Percentiles rank a stretch among this genome's conserved stretches.
Evolutionary conservation across 441 rosid genomes (phyloP).

Genomic region (Syzygium malaccense): DNA sequence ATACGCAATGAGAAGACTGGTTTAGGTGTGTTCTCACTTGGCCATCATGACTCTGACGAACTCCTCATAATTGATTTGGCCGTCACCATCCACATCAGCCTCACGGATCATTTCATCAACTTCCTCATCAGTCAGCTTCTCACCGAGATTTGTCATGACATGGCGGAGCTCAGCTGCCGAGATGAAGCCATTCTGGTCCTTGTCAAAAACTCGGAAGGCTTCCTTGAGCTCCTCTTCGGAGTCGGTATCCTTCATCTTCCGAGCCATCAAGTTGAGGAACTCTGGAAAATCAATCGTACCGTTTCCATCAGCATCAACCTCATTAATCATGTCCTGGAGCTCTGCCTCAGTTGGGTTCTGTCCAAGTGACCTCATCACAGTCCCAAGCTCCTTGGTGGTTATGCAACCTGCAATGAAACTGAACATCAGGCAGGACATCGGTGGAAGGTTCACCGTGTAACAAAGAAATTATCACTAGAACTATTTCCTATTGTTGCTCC

Average conservation of each 20-base stretch:
- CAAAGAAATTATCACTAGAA: not conserved
- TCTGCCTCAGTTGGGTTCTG: conserved; percentile 73
- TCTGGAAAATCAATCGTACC: conserved; percentile 59
- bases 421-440: not conserved
- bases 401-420: conserved; percentile 31
- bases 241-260: conserved; percentile 51
- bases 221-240: conserved; percentile 48
- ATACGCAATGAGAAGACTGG: conserved; percentile 9
- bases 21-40: conserved; percentile 26
- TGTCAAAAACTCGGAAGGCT: conserved; percentile 43
- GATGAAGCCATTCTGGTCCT: conserved; percentile 44
- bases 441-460: not conserved
- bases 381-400: conserved; percentile 62
- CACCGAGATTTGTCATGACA: conserved; percentile 46
- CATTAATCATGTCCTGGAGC: conserved; percentile 62
- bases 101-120: conserved; percentile 49
- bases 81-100: conserved; percentile 50
- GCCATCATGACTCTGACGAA: conserved; percentile 49
- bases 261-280: conserved; percentile 54
- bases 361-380: conserved; percentile 58
- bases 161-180: conserved; percentile 45
- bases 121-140: conserved; percentile 51
- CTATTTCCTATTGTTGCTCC: not conserved
- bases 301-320: conserved; percentile 58
- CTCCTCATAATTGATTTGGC: conserved; percentile 50